phyloP scores from a whole-genome alignment of 208 protist species.

The Leishmania turanica region DNA sequence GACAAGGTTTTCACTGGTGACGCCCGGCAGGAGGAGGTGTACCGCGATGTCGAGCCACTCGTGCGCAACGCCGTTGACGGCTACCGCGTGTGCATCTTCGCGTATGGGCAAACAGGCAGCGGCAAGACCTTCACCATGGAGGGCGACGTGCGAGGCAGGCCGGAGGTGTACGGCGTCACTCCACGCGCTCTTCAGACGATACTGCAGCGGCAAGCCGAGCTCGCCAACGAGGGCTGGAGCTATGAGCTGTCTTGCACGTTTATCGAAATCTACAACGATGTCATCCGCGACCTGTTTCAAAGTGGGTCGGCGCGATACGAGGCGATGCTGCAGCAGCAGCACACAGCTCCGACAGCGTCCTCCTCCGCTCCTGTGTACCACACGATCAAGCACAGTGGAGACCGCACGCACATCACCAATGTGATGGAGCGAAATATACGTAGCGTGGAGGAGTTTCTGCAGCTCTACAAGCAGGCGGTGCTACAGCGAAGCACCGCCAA shows the following conservation, averaged over 20 bases:
- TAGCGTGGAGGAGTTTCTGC: conserved; percentile 63
- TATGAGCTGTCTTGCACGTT: conserved; percentile 80
- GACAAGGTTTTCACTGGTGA: conserved; percentile 51
- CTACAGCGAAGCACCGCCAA: conserved; percentile 75
- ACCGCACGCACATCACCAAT: conserved; percentile 67
- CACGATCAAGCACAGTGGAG: conserved; percentile 67
- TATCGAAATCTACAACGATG: conserved; percentile 94
- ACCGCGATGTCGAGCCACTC: conserved; percentile 89
- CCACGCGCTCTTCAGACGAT: conserved; percentile 83
- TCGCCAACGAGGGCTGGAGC: conserved; percentile 76
- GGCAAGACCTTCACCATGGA: conserved; percentile 95
- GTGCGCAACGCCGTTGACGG: conserved; percentile 92
- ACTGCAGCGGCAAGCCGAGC: conserved; percentile 60
- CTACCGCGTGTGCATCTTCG: conserved; percentile 91
- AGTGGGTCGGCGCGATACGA: conserved; percentile 63
- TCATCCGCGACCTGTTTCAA: conserved; percentile 85
- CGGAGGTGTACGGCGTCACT: conserved; percentile 70
- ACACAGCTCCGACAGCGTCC: neutral
- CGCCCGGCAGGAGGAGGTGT: conserved; percentile 70
- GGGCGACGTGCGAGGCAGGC: conserved; percentile 40
- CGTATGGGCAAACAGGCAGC: conserved; percentile 93
- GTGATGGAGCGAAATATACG: conserved; percentile 49
- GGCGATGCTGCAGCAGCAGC: conserved; percentile 15
- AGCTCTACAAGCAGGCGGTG: conserved; percentile 62
- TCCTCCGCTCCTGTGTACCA: conserved; percentile 50